phyloP scores from a whole-genome alignment of 306 rosid genomes.

The Quercus rubra region DNA sequence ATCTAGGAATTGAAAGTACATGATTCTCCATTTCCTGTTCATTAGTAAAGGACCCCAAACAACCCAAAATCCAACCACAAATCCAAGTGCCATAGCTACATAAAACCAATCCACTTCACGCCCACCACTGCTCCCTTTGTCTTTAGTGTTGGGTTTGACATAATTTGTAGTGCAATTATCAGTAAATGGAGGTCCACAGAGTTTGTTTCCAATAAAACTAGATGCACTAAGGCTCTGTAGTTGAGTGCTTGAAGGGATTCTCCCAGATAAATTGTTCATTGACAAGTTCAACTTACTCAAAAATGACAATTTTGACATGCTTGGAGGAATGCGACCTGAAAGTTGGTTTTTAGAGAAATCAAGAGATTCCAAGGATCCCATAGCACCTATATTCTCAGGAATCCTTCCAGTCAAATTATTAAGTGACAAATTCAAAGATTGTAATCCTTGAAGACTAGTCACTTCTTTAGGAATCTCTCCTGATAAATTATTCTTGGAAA shows the following conservation, averaged over 20 bases:
- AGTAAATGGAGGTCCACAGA: conserved; percentile 2
- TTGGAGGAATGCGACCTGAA: not conserved
- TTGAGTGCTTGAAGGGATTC: not conserved
- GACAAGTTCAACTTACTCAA: not conserved
- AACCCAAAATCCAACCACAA: too few relatives aligned
- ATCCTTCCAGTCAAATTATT: not conserved
- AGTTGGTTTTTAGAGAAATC: not conserved
- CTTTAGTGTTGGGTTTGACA: too few relatives aligned
- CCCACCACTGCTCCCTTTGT: too few relatives aligned
- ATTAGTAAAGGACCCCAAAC: too few relatives aligned
- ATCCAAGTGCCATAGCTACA: too few relatives aligned
- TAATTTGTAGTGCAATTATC: not conserved
- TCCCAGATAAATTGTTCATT: not conserved
- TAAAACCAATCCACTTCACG: too few relatives aligned
- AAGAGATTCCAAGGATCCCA: not conserved
- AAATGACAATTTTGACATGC: not conserved
- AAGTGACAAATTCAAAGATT: not conserved
- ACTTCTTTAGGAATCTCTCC: not conserved
- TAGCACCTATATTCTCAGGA: not conserved
- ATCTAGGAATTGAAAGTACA: too few relatives aligned
- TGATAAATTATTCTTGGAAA: not conserved
- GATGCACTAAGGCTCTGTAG: not conserved
- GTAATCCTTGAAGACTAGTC: not conserved
- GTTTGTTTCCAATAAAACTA: not conserved
- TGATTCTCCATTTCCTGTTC: too few relatives aligned